Evolutionary conservation across 1,284 basidiomycete species (phyloP).

Genomic region (Phlebopus sp.): DNA sequence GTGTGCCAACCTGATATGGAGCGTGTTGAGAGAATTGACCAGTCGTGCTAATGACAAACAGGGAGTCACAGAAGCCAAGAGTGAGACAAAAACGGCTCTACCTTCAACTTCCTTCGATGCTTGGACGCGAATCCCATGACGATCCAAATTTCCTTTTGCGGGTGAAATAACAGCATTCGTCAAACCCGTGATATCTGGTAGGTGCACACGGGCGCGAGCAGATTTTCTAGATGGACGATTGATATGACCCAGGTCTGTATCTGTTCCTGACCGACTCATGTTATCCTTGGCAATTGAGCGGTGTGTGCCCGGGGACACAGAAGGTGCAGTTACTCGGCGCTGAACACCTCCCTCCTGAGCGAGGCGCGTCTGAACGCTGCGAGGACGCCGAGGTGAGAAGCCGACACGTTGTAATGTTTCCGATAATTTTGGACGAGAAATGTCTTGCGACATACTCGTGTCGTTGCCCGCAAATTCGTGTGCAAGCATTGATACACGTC

Average conservation of each 20-base stretch:
- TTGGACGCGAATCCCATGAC: slow-evolving; percentile 46
- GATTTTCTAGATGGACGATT: slow-evolving; percentile 19
- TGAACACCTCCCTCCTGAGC: slow-evolving; percentile 11
- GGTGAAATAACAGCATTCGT: slow-evolving; percentile 74
- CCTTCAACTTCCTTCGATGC: slow-evolving; percentile 59
- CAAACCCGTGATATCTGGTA: slow-evolving; percentile 78
- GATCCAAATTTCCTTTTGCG: slow-evolving; percentile 49
- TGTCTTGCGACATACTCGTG: slow-evolving; percentile 27
- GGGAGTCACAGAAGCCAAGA: slow-evolving; percentile 3
- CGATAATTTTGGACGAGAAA: slow-evolving; percentile 56
- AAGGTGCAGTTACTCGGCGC: slow-evolving; percentile 5
- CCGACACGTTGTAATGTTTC: slow-evolving; percentile 63
- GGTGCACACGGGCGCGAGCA: slow-evolving; percentile 41
- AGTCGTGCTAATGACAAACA: slow-evolving; percentile 43
- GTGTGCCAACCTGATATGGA: slow-evolving; percentile 63
- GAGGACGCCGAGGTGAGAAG: slow-evolving; percentile 70
- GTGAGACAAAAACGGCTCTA: slow-evolving; percentile 24
- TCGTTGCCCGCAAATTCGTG: slow-evolving; percentile 13
- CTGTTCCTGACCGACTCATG: slow-evolving; percentile 8
- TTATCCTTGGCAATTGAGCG: slow-evolving; percentile 15
- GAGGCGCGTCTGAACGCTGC: slow-evolving; percentile 40
- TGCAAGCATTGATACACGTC: slow-evolving; percentile 39
- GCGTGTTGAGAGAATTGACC: slow-evolving; percentile 54
- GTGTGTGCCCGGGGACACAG: background rate
- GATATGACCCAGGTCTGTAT: slow-evolving; percentile 13